Evolutionary conservation across 2,329 filamentous ascomycete species (phyloP), one percentile per base, ranked within the genome.

Genomic region (Arthrinium puccinioides): DNA sequence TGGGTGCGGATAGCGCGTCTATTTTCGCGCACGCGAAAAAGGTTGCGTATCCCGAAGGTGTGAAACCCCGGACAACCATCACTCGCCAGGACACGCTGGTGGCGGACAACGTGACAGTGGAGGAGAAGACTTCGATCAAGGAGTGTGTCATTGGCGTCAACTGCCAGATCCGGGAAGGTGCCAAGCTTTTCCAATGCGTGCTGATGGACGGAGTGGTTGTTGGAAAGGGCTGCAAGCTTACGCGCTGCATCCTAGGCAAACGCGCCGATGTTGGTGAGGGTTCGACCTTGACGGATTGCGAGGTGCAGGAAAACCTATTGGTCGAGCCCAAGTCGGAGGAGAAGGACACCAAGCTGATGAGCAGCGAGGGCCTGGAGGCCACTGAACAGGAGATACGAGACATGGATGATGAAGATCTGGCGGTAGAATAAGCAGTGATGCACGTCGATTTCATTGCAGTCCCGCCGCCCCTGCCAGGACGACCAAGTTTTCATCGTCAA

Each of bases 151-250:
- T 98, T 27, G 92, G 92, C 3, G 79, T 86, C 5, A 87, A 87
- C 50, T 94, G 87, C 57, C 82, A 85, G 51, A 90, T 98, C 46
- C 80, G 82, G 44, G 80, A 83, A 48, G 87, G 88, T n/a, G 87
- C 84, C 21, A 85, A 89, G 47, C 64, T 98, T 30, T 81, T 79
- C n/a, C 77, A 89, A 46, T 97, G 90, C 60, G 62, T 97, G 32
- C 66, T 97, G 15, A 96, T 97, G 87, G 90, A 97, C 43, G 87
- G 87, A 4, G 89, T 86, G 1, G 80, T 86, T 7, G 74, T 98
- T 10, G 89, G 87, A 11, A 84, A 87, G 51, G 82, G 84, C 29
- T 89, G 83, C 54, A 87, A 87, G 58, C 67, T 97, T 36, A 92
- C 85, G 1, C 85, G 86, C 16, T 96, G 89, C 54, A 85, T 97